Conservation (phyloP, 192 early-diverging fungal species). For the Coemansia sp. region DNA sequence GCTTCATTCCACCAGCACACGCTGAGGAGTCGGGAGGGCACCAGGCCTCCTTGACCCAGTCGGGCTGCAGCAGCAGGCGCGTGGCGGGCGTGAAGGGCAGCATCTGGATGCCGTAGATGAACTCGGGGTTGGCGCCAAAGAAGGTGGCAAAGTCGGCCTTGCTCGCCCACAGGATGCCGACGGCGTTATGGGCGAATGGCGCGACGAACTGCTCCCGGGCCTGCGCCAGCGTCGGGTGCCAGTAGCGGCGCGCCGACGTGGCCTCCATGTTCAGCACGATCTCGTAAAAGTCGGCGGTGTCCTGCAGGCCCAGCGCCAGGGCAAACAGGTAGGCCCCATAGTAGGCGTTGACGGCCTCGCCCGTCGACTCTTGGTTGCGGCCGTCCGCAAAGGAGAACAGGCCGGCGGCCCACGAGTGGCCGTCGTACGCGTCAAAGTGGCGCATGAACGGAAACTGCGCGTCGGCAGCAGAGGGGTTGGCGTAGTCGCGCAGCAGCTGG, state of each 20-base stretch:
- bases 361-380: conserved; percentile 59
- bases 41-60: conserved; percentile 57
- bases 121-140: conserved; percentile 55
- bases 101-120: conserved; percentile 62
- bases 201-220: conserved; percentile 32
- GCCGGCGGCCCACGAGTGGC: conserved; percentile 69
- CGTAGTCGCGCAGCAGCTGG: conserved; percentile 62
- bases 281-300: conserved; percentile 49
- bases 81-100: conserved; percentile 59
- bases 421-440: conserved; percentile 64
- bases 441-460: conserved; percentile 59
- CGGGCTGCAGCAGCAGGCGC: conserved; percentile 25
- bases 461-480: conserved; percentile 54
- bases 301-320: conserved; percentile 30
- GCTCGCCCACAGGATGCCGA: conserved; percentile 58
- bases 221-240: conserved; percentile 50
- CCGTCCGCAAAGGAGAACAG: conserved; percentile 54
- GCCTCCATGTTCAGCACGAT: conserved; percentile 58
- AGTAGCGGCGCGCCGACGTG: conserved; percentile 52
- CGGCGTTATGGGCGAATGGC: conserved; percentile 43
- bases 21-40: conserved; percentile 20
- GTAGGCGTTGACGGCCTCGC: conserved; percentile 62
- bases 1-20: conserved; percentile 44
- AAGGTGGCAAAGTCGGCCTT: conserved; percentile 56
- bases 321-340: conserved; percentile 58